Evolutionary conservation across 768 basidiomycete species (phyloP), one percentile per base, ranked within the genome.

Genomic region (Boletus tomentosulus): DNA sequence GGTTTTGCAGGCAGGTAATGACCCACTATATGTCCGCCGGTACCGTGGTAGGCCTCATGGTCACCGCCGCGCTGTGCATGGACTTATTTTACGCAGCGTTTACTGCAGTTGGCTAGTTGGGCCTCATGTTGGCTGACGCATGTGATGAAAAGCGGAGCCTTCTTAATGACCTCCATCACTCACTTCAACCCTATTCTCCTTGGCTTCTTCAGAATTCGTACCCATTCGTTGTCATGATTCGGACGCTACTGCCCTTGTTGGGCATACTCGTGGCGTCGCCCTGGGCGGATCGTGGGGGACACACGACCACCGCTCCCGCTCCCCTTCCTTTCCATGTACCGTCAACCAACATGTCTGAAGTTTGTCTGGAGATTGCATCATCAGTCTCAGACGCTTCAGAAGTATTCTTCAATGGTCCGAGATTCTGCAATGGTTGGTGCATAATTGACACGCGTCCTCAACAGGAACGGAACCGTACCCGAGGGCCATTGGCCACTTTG

Each of bases 401-500:
- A 55, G 57, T 66, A 30, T 65, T 57, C 50, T 66, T 63, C 49
- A 49, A 58, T 48, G 64, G 64, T 65, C 48, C 19, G 49, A 49
- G 15, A 10, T 28, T 38, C 43, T 28, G 35, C 9, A 27, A 28
- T n/a, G 16, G 27, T 7, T 46, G 41, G 43, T 51, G 37, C 3
- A 52, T 48, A 19, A 50, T 38, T 64, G 54, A 64, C 45, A 45
- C 16, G 34, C 27, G 35, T 37, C 43, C 44, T 54, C 9, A 28
- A 56, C 52, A 65, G 64, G 59, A 25, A 64, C 50, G 7, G 59
- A 52, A 12, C 33, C 52, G 4, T 84, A 82, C 58, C 46, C 52
- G 1, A 65, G 64, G 16, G 81, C 78, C 56, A 72, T 79, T 15
- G 46, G 59, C 6, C 80, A 84, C 55, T 84, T 76, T 75, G 74